phyloP scores from a whole-genome alignment of 371 early-diverging fungal genomes.

The Funneliformis caledonium region DNA sequence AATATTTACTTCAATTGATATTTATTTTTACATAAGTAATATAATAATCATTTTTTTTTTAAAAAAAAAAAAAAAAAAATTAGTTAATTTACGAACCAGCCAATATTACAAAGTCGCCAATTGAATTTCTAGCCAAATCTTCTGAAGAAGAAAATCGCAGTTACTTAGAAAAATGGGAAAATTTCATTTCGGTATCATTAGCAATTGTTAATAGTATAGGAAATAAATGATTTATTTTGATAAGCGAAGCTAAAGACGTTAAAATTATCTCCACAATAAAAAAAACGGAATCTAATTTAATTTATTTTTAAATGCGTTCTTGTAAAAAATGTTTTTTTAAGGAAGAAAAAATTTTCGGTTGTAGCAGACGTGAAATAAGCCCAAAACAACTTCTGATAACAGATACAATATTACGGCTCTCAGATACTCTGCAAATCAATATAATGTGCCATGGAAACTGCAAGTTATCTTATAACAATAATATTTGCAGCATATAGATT shows the following conservation, averaged over 20 bases:
- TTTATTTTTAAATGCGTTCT: no score
- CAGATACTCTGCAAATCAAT: neutral
- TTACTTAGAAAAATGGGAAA: neutral
- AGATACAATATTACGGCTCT: neutral
- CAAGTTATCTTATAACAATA: neutral
- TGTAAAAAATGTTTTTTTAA: no score
- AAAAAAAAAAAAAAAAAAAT: neutral
- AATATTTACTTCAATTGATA: neutral
- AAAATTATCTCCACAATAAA: no score
- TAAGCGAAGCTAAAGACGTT: no score
- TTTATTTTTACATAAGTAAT: neutral
- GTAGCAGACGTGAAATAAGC: constrained; percentile 21
- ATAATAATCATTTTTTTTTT: neutral
- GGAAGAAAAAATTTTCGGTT: neutral
- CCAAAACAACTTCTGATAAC: constrained; percentile 1
- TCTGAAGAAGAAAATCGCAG: neutral
- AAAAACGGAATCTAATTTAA: no score
- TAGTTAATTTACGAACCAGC: neutral
- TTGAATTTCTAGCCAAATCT: neutral
- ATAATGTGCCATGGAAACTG: constrained; percentile 20
- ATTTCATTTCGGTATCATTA: neutral
- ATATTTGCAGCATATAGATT: neutral
- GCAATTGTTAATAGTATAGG: neutral
- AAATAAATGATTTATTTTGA: neutral
- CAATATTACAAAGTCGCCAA: neutral